Base-by-base conservation (phyloP, 331 rosid genomes). In the Rhamnella rubrinervis region DNA sequence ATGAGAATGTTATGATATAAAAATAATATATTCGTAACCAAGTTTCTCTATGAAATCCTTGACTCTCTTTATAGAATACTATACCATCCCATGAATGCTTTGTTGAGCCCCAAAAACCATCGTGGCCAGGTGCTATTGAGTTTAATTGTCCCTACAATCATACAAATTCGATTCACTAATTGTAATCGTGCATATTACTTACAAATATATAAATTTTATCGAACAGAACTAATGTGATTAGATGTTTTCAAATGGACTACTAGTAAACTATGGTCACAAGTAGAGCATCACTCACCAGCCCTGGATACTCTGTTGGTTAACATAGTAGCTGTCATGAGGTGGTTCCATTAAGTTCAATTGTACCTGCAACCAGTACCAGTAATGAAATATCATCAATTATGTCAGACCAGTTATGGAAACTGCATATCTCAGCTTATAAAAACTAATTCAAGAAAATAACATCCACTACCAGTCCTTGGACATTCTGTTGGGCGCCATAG, bases 281-380 rank as follows among this genome's bases (percentile, higher is more conserved):
- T 72, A 26, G 18, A 60, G 38, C 31, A 46, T 11, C 71, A 73
- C 82, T 26, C 65, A 83, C 87, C 80, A 83, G 28, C 87, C 82
- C 55, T 80, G 87, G 21, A 83, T 73, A 66, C 80, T 77, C 28
- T 70, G 85, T 63, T 81, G 87, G 72, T 70, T 70, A 62, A 83
- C 87, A 63, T 80, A 83, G 72, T 80, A 83, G 16, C 71, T 74
- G 18, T 83, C 87, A 38, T 77, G 85, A 63, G 87, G 85, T 44
- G 84, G 87, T 80, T 83, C 87, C 87, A 83, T 83, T 59, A 80
- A 80, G 57, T 83, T 80, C 65, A 83, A 71, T 76, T 83, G 87
- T 50, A 77, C 74, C 87, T 64, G 68, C 67, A 76, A 68, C 12
- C 26, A 25, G 55, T 59, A 66, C 55, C 53, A 35, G 49, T 52